Base-by-base conservation (phyloP, 2,329 filamentous ascomycete genomes). In the Fusarium longipes region DNA sequence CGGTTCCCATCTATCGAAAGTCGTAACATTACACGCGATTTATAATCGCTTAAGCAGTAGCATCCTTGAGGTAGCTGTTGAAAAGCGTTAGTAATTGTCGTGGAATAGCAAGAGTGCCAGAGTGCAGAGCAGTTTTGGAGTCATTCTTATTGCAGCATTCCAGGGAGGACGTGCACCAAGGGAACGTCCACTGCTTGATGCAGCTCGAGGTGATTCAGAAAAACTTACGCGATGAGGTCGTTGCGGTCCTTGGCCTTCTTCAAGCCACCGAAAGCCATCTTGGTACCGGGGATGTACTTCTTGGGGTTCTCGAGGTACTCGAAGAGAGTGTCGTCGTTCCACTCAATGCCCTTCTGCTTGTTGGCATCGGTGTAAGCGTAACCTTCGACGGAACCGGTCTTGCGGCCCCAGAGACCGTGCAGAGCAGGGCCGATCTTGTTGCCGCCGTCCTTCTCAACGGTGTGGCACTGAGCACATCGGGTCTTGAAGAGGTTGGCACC, bases 241-340 rank as follows among this genome's bases (percentile, higher is more conserved):
- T 98, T 97, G 82, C 96, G 89, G 87, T 98, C 96, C 92, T 98
- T 98, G 80, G 89, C 89, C 93, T 99, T 99, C 94, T 99, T 99
- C 80, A 99, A 89, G 82, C 96, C 96, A 85, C 96, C 96, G 81
- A 98, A 99, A 77, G 96, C 96, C 96, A 99, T 99, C 93, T 98
- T 99, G 86, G 96, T 99, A 76, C 96, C 96, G 75, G 96, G 96
- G 73, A 99, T 97, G 90, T 94, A 99, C 89, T 98, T 98, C 91
- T 99, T 99, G 85, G 96, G 96, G 91, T 98, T 98, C 89, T 99
- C 96, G 78, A 99, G 94, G 90, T 99, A 99, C 74, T 90, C 88
- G 84, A 97, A 98, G 76, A 99, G 88, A 82, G 92, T 91, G 71
- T 89, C 82, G 79, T 97, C 89, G 74, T 93, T 84, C 96, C 96